Evolutionary conservation across 208 protist species (phyloP).

Genomic region (Leishmania arabica): DNA sequence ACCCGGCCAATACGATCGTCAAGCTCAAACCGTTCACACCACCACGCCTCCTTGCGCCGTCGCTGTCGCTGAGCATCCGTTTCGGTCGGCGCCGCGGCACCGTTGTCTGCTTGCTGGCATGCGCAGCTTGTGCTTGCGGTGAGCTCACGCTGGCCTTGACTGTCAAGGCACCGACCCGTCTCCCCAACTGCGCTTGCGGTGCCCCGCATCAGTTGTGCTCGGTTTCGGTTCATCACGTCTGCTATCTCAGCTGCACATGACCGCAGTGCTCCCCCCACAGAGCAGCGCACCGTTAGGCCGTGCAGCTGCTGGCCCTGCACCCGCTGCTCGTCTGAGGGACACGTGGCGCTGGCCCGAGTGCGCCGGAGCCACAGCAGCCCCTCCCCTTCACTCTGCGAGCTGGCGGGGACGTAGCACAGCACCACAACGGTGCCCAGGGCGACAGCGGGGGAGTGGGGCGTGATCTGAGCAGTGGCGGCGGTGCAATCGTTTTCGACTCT

Average conservation of each 20-base stretch:
- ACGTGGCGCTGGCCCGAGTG: background rate
- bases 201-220: constrained; percentile 28
- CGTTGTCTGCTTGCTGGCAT: background rate
- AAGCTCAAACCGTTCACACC: constrained; percentile 29
- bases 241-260: constrained; percentile 13
- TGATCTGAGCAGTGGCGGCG: background rate
- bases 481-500: background rate
- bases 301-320: background rate
- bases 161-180: constrained; percentile 8
- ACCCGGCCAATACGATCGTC: constrained; percentile 29
- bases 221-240: constrained; percentile 28
- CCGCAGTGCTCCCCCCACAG: constrained; percentile 11
- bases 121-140: background rate
- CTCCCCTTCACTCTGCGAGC: background rate
- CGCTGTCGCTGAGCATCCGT: background rate
- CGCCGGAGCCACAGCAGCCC: constrained; percentile 18
- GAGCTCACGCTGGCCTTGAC: background rate
- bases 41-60: constrained; percentile 33
- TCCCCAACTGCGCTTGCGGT: constrained; percentile 9
- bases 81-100: background rate
- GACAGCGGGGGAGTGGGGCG: background rate
- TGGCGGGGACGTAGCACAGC: constrained; percentile 4
- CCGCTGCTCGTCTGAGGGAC: background rate
- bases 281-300: background rate
- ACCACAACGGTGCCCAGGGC: constrained; percentile 8